Evolutionary conservation across 768 basidiomycete species (phyloP), one percentile per base, ranked within the genome.

Genomic region (Pleurotus djamor): DNA sequence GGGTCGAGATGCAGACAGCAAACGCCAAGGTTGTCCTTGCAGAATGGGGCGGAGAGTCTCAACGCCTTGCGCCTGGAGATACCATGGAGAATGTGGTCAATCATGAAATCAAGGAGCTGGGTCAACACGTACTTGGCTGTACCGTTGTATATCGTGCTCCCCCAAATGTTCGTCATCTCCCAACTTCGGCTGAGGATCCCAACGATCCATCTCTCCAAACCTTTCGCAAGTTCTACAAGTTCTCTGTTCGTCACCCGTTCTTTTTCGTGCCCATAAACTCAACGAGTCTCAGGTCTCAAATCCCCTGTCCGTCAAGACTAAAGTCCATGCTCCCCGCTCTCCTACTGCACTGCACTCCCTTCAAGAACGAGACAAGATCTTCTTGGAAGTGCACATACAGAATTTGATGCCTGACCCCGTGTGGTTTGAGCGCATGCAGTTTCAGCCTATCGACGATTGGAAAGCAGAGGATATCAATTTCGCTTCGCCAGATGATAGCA

Each of bases 31-130:
- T 80, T 3, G 68, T 80, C 12, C 73, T 89, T 21, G 82, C 80
- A 13, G 91, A 90, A 65, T 80, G 85, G 49, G 89, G 89, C 4
- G 86, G 84, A 3, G 60, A 74, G 7, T 77, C 77, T 2, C 70
- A 78, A 38, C 72, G 67, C 21, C 73, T 96, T 51, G 57, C 69
- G 0, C 77, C 80, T 2, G 84, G 85, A 21, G 84, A 86, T 66
- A 84, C 84, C 0, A 66, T 92, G 35, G 88, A 92, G 68, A 75
- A 79, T 45, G 74, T 91, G 13, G 87, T 94, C 1, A 79, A 85
- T 61, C 91, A 93, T 66, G 96, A 98, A 74, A 91, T 97, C 64
- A 97, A 97, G 72, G 95, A 98, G 68, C 79, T 96, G 16, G 94
- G 94, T 0, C 87, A 93, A 67, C 94, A 96, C 70, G 91, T 96